Conservation (phyloP, 306 rosid species). For the Fragaria nilgerrensis region DNA sequence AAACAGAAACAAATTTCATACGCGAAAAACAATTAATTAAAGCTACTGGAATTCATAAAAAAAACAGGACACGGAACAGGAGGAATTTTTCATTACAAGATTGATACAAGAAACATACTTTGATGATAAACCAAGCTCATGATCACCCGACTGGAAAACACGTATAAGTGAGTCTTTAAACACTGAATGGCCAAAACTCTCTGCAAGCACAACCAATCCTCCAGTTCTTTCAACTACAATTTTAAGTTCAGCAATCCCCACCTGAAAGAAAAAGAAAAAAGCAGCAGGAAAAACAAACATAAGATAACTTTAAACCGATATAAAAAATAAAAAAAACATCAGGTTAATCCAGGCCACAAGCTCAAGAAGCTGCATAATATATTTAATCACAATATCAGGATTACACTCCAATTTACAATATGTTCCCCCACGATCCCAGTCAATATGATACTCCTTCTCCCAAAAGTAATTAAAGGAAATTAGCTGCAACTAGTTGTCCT, state of each 20-base stretch:
- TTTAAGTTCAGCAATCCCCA: slow-evolving; percentile 97
- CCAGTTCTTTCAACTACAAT: slow-evolving; percentile 92
- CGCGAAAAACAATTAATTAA: neutral
- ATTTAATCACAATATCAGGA: neutral
- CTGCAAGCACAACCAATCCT: slow-evolving; percentile 94
- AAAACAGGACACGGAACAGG: neutral
- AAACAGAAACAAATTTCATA: neutral
- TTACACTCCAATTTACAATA: neutral
- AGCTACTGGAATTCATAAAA: neutral
- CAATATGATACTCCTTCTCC: neutral
- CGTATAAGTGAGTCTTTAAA: slow-evolving; percentile 86
- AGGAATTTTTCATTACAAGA: slow-evolving; percentile 1
- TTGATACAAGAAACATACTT: slow-evolving; percentile 49
- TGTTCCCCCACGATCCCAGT: neutral
- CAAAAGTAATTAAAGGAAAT: neutral
- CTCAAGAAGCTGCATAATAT: neutral
- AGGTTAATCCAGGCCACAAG: neutral
- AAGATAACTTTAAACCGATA: neutral
- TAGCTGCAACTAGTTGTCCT: neutral
- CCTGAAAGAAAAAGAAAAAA: slow-evolving; percentile 45
- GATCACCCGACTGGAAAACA: slow-evolving; percentile 67
- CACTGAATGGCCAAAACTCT: slow-evolving; percentile 93
- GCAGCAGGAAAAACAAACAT: slow-evolving; percentile 17
- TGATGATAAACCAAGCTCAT: slow-evolving; percentile 88
- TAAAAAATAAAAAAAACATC: neutral